Evolutionary conservation across 164 flowering plant genomes (phyloP).

Genomic region (Vitis amurensis): DNA sequence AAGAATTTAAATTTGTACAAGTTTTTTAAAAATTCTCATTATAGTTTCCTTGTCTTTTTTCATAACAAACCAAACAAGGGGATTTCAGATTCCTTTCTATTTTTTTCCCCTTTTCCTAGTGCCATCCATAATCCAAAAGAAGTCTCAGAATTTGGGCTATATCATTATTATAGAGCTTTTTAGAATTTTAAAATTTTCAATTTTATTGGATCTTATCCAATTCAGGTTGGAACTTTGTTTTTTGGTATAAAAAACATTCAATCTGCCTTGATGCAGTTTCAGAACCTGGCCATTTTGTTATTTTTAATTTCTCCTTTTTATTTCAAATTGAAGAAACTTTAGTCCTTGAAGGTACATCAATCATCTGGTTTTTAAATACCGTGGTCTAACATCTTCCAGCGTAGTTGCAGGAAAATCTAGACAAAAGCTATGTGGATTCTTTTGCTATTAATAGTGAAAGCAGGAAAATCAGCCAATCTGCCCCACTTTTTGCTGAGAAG

Average conservation of each 20-base stretch:
- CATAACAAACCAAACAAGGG: too few species aligned
- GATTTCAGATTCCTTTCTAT: too few species aligned
- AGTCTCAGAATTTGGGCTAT: too few species aligned
- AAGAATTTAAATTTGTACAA: too few species aligned
- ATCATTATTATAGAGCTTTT: too few species aligned
- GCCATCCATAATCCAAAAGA: too few species aligned
- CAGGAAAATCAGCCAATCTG: constrained; percentile 65
- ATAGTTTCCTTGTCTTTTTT: too few species aligned
- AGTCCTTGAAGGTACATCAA: background rate
- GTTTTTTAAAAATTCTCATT: too few species aligned
- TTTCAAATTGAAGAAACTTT: background rate
- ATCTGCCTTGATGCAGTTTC: background rate
- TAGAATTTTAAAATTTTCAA: too few species aligned
- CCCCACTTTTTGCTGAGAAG: constrained; percentile 68
- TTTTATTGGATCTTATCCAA: too few species aligned
- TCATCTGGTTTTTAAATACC: background rate
- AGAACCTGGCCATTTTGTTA: background rate
- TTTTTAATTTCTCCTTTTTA: background rate
- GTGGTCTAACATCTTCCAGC: constrained; percentile 1
- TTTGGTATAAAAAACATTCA: background rate
- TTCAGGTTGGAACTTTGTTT: background rate
- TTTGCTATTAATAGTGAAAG: constrained; percentile 26
- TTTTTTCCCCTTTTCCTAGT: too few species aligned
- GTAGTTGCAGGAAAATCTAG: constrained; percentile 52
- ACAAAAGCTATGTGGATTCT: constrained; percentile 33